Conservation (phyloP, 495 filamentous ascomycete species). For the Niebla homalea region DNA sequence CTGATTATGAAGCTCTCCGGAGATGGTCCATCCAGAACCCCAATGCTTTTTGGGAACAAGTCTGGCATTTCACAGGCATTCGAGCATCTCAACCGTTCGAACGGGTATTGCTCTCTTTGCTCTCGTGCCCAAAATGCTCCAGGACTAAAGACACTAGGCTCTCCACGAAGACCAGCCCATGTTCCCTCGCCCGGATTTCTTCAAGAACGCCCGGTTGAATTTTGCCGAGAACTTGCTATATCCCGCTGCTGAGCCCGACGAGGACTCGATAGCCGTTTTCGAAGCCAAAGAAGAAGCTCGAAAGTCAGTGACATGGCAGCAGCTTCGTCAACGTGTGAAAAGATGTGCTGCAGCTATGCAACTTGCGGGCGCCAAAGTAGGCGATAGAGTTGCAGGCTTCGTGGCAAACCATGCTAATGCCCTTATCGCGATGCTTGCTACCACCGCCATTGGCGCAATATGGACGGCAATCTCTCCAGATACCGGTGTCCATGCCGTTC, state of each 20-base stretch:
- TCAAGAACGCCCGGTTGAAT: constrained; percentile 63
- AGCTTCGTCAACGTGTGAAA: constrained; percentile 65
- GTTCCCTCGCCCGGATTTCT: constrained; percentile 81
- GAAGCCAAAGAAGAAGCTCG: constrained; percentile 59
- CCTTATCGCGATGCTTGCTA: constrained; percentile 73
- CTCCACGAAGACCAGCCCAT: constrained; percentile 48
- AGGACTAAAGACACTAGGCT: constrained; percentile 36
- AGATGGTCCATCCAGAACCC: constrained; percentile 73
- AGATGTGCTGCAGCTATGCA: constrained; percentile 57
- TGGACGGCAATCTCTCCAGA: constrained; percentile 86
- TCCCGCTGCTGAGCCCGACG: constrained; percentile 45
- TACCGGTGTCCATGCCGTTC: constrained; percentile 63
- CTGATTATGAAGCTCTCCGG: constrained; percentile 57
- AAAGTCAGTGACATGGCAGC: constrained; percentile 61
- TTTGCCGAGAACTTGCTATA: constrained; percentile 89
- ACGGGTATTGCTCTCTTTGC: constrained; percentile 28
- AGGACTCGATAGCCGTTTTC: constrained; percentile 50
- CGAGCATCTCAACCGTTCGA: constrained; percentile 50
- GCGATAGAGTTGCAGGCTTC: constrained; percentile 71
- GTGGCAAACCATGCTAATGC: constrained; percentile 78
- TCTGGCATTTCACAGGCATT: constrained; percentile 71
- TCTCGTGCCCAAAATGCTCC: constrained; percentile 5
- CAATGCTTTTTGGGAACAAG: constrained; percentile 67
- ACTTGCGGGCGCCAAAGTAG: constrained; percentile 44
- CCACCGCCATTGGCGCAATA: constrained; percentile 67